Conservation (phyloP, 495 filamentous ascomycete species). For the Podospora tetraspora region DNA sequence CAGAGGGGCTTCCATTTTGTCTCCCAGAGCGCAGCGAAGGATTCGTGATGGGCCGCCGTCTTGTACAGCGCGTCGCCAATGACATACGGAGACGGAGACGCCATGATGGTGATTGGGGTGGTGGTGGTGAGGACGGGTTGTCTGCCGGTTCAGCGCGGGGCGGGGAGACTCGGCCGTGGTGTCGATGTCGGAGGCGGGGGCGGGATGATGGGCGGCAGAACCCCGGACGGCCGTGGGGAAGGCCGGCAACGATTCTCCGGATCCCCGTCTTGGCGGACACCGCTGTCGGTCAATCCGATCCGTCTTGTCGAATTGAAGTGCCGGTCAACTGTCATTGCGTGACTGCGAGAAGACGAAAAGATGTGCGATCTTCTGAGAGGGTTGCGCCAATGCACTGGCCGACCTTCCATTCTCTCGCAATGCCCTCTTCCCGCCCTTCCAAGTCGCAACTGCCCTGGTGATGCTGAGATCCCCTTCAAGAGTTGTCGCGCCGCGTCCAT, state of each 20-base stretch:
- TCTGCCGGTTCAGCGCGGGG: background rate
- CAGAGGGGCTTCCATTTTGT: slow-evolving; percentile 65
- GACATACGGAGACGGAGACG: slow-evolving; percentile 3
- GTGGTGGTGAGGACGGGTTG: background rate
- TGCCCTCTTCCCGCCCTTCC: background rate
- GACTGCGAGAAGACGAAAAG: background rate
- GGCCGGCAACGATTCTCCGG: background rate
- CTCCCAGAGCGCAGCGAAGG: slow-evolving; percentile 66
- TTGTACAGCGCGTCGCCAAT: slow-evolving; percentile 20
- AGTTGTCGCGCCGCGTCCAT: too few relatives aligned
- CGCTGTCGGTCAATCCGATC: background rate
- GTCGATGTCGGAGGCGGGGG: background rate
- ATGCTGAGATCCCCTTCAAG: background rate
- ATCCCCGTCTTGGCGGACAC: background rate
- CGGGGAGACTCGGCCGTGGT: background rate
- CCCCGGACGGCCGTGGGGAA: background rate
- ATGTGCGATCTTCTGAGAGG: background rate
- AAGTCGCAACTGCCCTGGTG: background rate
- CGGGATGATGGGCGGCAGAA: background rate
- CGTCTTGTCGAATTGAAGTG: background rate
- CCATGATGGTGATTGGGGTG: background rate
- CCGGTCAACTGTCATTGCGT: background rate
- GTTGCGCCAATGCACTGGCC: too few relatives aligned
- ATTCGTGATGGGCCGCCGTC: slow-evolving; percentile 51
- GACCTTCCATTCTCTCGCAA: too few relatives aligned